A percentile compares a stretch with the other conserved stretches of the same genome.
Conservation (phyloP, 2,329 filamentous ascomycete species). For the Fusarium hostae region DNA sequence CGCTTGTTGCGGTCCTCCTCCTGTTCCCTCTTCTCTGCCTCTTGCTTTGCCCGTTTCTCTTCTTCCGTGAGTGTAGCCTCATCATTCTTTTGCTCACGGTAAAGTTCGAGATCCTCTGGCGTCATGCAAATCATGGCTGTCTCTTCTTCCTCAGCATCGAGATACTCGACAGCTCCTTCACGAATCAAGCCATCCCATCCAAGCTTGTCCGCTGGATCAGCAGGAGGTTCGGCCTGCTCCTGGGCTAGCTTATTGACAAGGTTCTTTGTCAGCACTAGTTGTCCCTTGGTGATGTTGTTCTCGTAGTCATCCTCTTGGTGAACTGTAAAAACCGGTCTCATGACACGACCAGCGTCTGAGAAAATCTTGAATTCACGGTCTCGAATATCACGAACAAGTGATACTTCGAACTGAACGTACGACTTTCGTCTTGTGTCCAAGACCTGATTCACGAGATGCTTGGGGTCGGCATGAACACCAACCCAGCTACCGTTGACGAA, state of each 20-base stretch:
- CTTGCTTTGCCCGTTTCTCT: constrained; percentile 51
- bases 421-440: constrained; percentile 81
- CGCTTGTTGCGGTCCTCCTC: constrained; percentile 80
- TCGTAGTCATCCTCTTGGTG: constrained; percentile 86
- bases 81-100: constrained; percentile 75
- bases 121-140: constrained; percentile 99
- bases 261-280: constrained; percentile 85
- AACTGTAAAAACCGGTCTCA: constrained; percentile 92
- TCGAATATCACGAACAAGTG: constrained; percentile 93
- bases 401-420: constrained; percentile 90
- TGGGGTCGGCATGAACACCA: constrained; percentile 90
- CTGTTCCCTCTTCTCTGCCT: constrained; percentile 48
- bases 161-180: constrained; percentile 89
- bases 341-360: constrained; percentile 94
- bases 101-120: constrained; percentile 89
- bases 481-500: constrained; percentile 99
- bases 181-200: constrained; percentile 90
- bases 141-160: constrained; percentile 98
- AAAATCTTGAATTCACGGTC: constrained; percentile 99
- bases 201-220: constrained; percentile 71
- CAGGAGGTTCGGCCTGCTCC: constrained; percentile 73
- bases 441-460: constrained; percentile 83
- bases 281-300: constrained; percentile 67
- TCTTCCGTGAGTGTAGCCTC: constrained; percentile 53
- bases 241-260: constrained; percentile 80